Evolutionary conservation across 768 basidiomycete genomes (phyloP).

Genomic region (Mycena filopes): DNA sequence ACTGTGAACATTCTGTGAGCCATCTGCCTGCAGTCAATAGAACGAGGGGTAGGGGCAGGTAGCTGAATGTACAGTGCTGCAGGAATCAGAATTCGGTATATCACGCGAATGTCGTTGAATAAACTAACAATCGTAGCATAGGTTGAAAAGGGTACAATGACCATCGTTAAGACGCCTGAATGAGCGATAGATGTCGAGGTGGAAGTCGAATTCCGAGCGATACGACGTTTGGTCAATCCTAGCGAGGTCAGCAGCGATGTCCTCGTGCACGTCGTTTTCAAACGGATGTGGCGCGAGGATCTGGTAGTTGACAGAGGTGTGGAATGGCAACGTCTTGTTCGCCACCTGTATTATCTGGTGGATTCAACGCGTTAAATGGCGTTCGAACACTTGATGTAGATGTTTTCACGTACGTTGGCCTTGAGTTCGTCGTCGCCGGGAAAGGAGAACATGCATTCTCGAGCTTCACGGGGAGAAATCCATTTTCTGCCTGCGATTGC

Average conservation of each 20-base stretch:
- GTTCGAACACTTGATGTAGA: neutral
- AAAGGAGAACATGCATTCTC: slow-evolving; percentile 63
- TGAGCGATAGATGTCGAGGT: slow-evolving; percentile 63
- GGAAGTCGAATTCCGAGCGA: slow-evolving; percentile 63
- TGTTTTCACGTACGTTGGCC: slow-evolving; percentile 63
- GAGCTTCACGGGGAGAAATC: slow-evolving; percentile 61
- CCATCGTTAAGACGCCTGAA: slow-evolving; percentile 69
- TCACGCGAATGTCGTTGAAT: neutral
- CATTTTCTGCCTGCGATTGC: slow-evolving; percentile 64
- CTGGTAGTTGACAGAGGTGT: slow-evolving; percentile 68
- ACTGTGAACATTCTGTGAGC: slow-evolving; percentile 61
- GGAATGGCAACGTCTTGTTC: slow-evolving; percentile 68
- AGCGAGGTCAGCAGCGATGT: slow-evolving; percentile 60
- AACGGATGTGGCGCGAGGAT: slow-evolving; percentile 65
- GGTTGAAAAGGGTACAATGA: slow-evolving; percentile 65
- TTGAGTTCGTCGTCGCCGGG: slow-evolving; percentile 58
- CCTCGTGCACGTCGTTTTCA: slow-evolving; percentile 64
- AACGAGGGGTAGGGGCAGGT: slow-evolving; percentile 60
- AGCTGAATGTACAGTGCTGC: slow-evolving; percentile 57
- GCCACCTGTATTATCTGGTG: slow-evolving; percentile 66
- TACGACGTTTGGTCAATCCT: slow-evolving; percentile 57
- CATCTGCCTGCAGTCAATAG: slow-evolving; percentile 56
- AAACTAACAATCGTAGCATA: slow-evolving; percentile 62
- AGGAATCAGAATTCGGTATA: neutral
- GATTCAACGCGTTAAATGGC: neutral